These are phyloP conservation scores for Panaeolus papilionaceus DNA, from an alignment of 768 basidiomycete genomes.

Conservation along the genomic window DNA sequence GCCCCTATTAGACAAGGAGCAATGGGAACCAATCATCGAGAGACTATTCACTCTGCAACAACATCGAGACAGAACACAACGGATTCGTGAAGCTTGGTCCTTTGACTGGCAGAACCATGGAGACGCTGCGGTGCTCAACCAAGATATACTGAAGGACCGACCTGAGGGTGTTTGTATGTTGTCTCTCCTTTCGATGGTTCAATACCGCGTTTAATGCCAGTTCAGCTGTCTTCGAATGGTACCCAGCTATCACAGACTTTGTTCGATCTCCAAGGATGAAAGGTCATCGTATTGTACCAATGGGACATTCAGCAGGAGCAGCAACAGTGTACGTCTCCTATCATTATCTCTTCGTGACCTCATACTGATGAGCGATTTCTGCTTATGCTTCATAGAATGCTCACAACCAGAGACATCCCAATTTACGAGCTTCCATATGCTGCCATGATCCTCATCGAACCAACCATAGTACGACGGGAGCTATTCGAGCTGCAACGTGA, in stretches of 20 bases:
- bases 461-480: conserved; percentile 46
- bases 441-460: conserved; percentile 51
- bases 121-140: conserved; percentile 52
- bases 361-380: not conserved
- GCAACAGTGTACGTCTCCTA: conserved; percentile 38
- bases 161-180: conserved; percentile 44
- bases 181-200: not conserved
- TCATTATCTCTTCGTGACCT: not conserved
- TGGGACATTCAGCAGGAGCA: conserved; percentile 54
- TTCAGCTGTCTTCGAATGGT: conserved; percentile 46
- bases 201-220: not conserved
- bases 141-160: conserved; percentile 34
- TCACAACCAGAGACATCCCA: conserved; percentile 42
- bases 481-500: conserved; percentile 43
- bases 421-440: conserved; percentile 34
- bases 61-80: conserved; percentile 22
- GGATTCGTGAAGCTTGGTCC: conserved; percentile 53
- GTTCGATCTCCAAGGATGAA: conserved; percentile 35
- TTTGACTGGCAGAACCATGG: conserved; percentile 61
- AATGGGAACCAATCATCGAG: conserved; percentile 57
- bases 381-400: conserved; percentile 34
- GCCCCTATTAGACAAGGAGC: conserved; percentile 53
- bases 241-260: conserved; percentile 41
- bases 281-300: conserved; percentile 42
- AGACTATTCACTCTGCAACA: conserved; percentile 40